Percentiles rank a stretch among this genome's conserved stretches.
phyloP scores from a whole-genome alignment of 768 basidiomycete species.

The Leccinum subgranulosum region DNA sequence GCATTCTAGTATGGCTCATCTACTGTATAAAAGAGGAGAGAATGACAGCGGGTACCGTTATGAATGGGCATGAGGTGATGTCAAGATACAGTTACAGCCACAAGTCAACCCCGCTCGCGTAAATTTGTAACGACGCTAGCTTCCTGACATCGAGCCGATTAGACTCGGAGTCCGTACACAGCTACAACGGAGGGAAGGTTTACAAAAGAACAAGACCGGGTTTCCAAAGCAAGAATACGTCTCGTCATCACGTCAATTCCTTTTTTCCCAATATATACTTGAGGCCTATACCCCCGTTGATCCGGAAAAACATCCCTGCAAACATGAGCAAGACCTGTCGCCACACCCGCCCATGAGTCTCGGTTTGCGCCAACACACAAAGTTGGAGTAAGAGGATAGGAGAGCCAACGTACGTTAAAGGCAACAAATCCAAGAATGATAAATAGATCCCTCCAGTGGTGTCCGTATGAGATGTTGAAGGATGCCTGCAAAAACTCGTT shows the following conservation, averaged over 20 bases:
- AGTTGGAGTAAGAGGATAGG: too few species aligned
- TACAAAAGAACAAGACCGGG: background rate
- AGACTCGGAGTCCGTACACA: too few species aligned
- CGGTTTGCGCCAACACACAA: background rate
- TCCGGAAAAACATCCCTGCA: slow-evolving; percentile 30
- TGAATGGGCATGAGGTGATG: too few species aligned
- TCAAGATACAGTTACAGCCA: too few species aligned
- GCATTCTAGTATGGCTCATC: too few species aligned
- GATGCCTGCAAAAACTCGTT: slow-evolving; percentile 35
- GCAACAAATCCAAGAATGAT: slow-evolving; percentile 20
- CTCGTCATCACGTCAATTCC: background rate
- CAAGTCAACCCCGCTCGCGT: too few species aligned
- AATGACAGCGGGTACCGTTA: too few species aligned
- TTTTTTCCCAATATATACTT: background rate
- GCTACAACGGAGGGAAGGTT: too few species aligned
- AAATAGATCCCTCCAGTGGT: slow-evolving; percentile 10
- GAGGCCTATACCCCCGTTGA: slow-evolving; percentile 11
- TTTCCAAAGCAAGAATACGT: background rate
- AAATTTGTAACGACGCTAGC: too few species aligned
- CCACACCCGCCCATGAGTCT: background rate
- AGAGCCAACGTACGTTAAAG: slow-evolving; percentile 41
- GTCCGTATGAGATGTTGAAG: slow-evolving; percentile 5
- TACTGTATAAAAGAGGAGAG: too few species aligned
- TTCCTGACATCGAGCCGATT: too few species aligned
- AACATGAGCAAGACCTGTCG: slow-evolving; percentile 30